Percentiles rank a stretch among this genome's conserved stretches.
Evolutionary conservation across 2,329 filamentous ascomycete species (phyloP).

Genomic region (Ophiocordyceps polyrhachis-furcata): DNA sequence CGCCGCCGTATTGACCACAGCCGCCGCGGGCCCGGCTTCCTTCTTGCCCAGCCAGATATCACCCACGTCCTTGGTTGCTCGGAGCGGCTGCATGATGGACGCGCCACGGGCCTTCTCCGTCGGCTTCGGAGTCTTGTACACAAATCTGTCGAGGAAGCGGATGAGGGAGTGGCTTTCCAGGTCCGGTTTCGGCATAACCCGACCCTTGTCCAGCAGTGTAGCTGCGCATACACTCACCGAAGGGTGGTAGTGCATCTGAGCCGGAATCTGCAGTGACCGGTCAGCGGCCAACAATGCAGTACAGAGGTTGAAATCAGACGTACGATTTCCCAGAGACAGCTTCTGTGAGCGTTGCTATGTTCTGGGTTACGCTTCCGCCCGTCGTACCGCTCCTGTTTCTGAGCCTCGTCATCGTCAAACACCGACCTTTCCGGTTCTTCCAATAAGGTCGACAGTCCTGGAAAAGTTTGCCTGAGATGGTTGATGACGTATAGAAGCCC

Average conservation of each 20-base stretch:
- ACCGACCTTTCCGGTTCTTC: conserved; percentile 57
- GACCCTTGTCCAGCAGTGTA: conserved; percentile 47
- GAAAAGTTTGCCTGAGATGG: conserved; percentile 63
- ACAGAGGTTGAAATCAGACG: conserved; percentile 10
- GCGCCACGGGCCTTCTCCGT: conserved; percentile 49
- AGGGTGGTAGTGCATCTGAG: conserved; percentile 64
- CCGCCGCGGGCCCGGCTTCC: conserved; percentile 15
- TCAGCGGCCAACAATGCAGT: not conserved
- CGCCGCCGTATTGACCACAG: conserved; percentile 57
- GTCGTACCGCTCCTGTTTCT: conserved; percentile 42
- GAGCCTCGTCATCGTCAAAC: conserved; percentile 43
- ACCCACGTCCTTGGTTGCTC: conserved; percentile 29
- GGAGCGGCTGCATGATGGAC: conserved; percentile 92
- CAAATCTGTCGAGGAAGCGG: conserved; percentile 92
- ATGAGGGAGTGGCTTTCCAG: conserved; percentile 78
- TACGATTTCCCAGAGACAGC: conserved; percentile 83
- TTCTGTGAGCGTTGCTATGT: conserved; percentile 80
- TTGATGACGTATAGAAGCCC: conserved; percentile 80
- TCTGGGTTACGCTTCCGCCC: conserved; percentile 81
- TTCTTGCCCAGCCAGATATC: conserved; percentile 38
- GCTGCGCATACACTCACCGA: conserved; percentile 73
- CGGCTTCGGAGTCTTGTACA: conserved; percentile 85
- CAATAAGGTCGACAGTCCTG: conserved; percentile 59
- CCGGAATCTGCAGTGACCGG: conserved; percentile 13
- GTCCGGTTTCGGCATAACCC: conserved; percentile 74